Evolutionary conservation across 768 basidiomycete genomes (phyloP).

Genomic region (Calocybe gangraenosa): DNA sequence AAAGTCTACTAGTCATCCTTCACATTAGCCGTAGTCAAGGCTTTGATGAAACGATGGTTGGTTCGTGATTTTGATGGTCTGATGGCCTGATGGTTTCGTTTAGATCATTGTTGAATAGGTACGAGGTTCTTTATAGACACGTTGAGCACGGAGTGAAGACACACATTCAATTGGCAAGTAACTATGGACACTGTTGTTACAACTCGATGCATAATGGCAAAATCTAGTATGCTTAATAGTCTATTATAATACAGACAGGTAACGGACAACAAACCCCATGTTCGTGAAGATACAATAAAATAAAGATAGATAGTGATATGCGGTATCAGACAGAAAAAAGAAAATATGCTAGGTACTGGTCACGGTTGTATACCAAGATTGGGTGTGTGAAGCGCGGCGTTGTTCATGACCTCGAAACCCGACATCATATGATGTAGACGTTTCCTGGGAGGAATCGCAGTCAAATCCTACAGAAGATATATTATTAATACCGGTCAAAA

Average conservation of each 20-base stretch:
- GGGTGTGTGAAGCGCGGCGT: conserved; percentile 49
- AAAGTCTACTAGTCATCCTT: too few species aligned
- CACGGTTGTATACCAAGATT: conserved; percentile 54
- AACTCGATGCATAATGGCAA: conserved; percentile 4
- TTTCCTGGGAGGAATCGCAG: conserved; percentile 56
- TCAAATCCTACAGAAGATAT: conserved; percentile 39
- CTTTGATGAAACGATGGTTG: conserved; percentile 1
- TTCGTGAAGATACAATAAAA: conserved; percentile 8
- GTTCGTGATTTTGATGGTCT: conserved; percentile 1
- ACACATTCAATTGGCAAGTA: conserved; percentile 1
- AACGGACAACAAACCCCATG: not conserved
- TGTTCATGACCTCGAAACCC: conserved; percentile 51
- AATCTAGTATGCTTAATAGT: conserved; percentile 7
- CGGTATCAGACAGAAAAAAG: not conserved
- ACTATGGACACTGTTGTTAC: conserved; percentile 12
- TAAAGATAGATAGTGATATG: conserved; percentile 13
- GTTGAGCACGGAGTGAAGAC: not conserved
- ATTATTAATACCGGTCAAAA: conserved; percentile 16
- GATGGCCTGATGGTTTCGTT: conserved; percentile 1
- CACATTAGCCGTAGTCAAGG: too few species aligned
- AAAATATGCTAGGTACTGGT: conserved; percentile 10
- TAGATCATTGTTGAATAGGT: not conserved
- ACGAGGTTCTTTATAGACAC: too few species aligned
- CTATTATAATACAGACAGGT: conserved; percentile 4
- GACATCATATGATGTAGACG: conserved; percentile 64